Evolutionary conservation across 257 asterid genomes (phyloP).

Genomic region (Mitragyna speciosa): DNA sequence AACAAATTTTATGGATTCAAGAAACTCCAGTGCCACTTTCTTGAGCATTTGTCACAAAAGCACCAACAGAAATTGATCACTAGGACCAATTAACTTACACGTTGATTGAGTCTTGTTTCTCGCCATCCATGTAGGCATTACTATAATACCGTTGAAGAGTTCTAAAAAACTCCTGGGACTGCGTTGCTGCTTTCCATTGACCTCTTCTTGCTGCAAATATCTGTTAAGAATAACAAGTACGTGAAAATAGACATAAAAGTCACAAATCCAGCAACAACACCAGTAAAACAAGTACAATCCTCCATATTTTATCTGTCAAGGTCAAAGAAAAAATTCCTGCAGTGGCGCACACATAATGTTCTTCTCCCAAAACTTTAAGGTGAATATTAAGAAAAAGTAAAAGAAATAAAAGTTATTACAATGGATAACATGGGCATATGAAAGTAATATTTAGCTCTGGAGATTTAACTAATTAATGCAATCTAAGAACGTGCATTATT

Average conservation of each 20-base stretch:
- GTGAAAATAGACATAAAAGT: slow-evolving; percentile 2
- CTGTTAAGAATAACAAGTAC: slow-evolving; percentile 40
- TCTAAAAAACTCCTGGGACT: slow-evolving; percentile 79
- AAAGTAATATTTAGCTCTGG: too few relatives aligned
- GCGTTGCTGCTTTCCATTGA: slow-evolving; percentile 94
- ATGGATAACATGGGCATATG: neutral
- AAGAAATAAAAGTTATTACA: neutral
- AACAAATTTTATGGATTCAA: neutral
- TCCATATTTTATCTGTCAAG: neutral
- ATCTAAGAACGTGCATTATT: neutral
- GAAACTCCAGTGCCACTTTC: neutral
- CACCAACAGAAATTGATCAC: neutral
- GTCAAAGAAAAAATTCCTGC: neutral
- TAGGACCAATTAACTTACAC: slow-evolving; percentile 52
- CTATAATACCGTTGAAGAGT: slow-evolving; percentile 81
- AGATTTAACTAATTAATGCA: neutral
- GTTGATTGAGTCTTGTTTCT: slow-evolving; percentile 91
- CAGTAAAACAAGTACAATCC: neutral
- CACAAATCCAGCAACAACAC: slow-evolving; percentile 1
- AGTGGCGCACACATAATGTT: neutral
- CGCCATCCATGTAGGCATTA: slow-evolving; percentile 87
- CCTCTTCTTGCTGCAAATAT: slow-evolving; percentile 92
- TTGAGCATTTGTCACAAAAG: neutral
- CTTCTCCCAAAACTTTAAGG: neutral
- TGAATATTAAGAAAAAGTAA: neutral